Base-by-base conservation (phyloP, 2,329 filamentous ascomycete genomes). In the Bipolaris zeicola region DNA sequence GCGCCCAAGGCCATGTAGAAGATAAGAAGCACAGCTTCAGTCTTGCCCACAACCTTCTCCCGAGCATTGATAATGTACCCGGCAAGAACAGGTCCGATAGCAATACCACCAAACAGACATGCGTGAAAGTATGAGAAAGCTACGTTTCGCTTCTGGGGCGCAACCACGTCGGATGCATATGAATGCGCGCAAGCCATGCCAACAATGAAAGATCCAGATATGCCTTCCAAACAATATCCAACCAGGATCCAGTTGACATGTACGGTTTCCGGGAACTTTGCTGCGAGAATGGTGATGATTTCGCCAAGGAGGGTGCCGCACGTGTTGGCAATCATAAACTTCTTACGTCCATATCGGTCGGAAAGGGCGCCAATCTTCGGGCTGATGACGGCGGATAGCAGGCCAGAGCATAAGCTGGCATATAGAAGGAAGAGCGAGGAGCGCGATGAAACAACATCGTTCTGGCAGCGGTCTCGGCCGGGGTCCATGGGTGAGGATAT, bases 41-140 rank as follows among this genome's bases (percentile, higher is more conserved):
- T 93, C 74, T 82, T 84, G 38, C 70, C 66, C 6, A 69, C 65
- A 34, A 67, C 63, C 49, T 72, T 70, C 48, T 63, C 51, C 7
- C 69, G 70, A n/a, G 61, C 62, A 67, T 90, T 85, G 67, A 96
- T 89, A 41, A 97, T 81, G 65, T 90, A 89, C 2, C 90, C 93
- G 0, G 92, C 89, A 20, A 96, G 70, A 2, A 96, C 82, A 6
- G 95, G 95, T 0, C 95, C 95, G 31, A 94, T 77, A 0, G 95
- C 94, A 43, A 98, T 86, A n/a, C 95, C 95, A 1, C 85, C 83
- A 75, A 96, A 98, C 7, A 99, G 81, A 64, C 89, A 92, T 10
- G 91, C 92, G 68, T 98, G 91, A 67, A 98, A 89, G 72, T 93
- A 94, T 6, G 92, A 93, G 74, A 98, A 95, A 4, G 88, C 86